phyloP scores from a whole-genome alignment of 2,329 filamentous ascomycete species.

The Ceratocystis ficicola region DNA sequence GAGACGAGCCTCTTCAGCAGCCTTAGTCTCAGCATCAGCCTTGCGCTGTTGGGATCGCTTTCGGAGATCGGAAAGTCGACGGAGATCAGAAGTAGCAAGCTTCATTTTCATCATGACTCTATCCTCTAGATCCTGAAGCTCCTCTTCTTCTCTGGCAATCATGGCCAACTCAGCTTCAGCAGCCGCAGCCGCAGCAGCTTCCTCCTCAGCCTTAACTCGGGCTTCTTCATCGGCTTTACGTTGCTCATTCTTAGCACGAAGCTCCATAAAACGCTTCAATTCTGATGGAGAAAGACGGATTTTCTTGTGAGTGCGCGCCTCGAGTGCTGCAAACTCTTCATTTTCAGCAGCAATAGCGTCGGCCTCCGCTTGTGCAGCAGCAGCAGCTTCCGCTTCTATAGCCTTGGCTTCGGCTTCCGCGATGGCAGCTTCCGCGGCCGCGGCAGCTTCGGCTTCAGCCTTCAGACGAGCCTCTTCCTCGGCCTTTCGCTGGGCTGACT shows the following conservation, averaged over 20 bases:
- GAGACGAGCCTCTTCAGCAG: slow-evolving; percentile 24
- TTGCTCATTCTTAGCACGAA: slow-evolving; percentile 10
- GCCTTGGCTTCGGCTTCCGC: slow-evolving; percentile 1
- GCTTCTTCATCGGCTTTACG: slow-evolving; percentile 12
- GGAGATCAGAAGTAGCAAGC: neutral
- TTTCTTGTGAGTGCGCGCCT: slow-evolving; percentile 3
- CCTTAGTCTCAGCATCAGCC: slow-evolving; percentile 27
- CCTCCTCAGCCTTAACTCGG: slow-evolving; percentile 12
- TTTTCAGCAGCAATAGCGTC: slow-evolving; percentile 8
- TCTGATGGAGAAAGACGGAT: slow-evolving; percentile 7
- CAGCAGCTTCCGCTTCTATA: slow-evolving; percentile 1
- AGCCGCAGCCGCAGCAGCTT: slow-evolving; percentile 10
- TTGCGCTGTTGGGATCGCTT: slow-evolving; percentile 29
- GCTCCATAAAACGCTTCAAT: slow-evolving; percentile 5
- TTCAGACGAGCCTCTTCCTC: slow-evolving; percentile 10
- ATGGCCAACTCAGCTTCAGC: slow-evolving; percentile 11
- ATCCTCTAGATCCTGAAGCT: slow-evolving; percentile 27
- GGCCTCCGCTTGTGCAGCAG: slow-evolving; percentile 13
- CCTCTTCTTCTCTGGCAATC: slow-evolving; percentile 24
- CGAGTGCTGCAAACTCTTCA: slow-evolving; percentile 13
- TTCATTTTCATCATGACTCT: slow-evolving; percentile 17
- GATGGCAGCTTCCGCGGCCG: slow-evolving; percentile 13
- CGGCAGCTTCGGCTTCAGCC: slow-evolving; percentile 15
- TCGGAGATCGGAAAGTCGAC: slow-evolving; percentile 5
- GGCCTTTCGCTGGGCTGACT: slow-evolving; percentile 2